Evolutionary conservation across 73 alveolate genomes (phyloP).

Genomic region (Blepharisma stoltei): DNA sequence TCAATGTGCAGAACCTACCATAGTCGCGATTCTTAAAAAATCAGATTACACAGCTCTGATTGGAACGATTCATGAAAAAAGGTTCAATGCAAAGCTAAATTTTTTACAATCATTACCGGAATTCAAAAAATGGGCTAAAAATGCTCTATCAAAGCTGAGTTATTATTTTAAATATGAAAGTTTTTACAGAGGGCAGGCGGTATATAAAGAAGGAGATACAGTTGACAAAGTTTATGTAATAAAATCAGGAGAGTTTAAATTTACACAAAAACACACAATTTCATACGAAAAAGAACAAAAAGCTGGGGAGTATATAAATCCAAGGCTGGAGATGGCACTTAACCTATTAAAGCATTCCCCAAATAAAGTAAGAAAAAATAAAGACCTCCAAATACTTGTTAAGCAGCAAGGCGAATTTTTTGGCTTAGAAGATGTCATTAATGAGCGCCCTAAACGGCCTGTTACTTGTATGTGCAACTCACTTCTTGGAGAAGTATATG

Average conservation of each 20-base stretch:
- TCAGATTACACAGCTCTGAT: not conserved
- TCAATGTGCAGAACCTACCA: not conserved
- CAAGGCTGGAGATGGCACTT: not conserved
- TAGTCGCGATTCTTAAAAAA: slow-evolving; percentile 9
- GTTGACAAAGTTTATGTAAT: slow-evolving; percentile 42
- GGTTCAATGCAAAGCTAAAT: not conserved
- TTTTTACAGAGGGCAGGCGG: slow-evolving; percentile 39
- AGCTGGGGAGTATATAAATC: not conserved
- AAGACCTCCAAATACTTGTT: slow-evolving; percentile 10
- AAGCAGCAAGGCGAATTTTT: slow-evolving; percentile 17
- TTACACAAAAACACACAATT: slow-evolving; percentile 39
- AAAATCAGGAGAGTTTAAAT: slow-evolving; percentile 58
- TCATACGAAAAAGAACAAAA: not conserved
- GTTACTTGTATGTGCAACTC: not conserved
- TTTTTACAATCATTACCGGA: not conserved
- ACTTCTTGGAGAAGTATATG: not conserved
- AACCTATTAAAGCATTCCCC: not conserved
- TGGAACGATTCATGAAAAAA: not conserved
- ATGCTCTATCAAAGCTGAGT: not conserved
- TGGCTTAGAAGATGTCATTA: not conserved
- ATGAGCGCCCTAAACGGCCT: not conserved
- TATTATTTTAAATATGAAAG: slow-evolving; percentile 26
- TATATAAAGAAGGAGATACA: slow-evolving; percentile 47
- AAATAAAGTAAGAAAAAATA: not conserved
- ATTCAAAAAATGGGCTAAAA: not conserved